phyloP scores from a whole-genome alignment of 805 yeast species.

The Scheffersomyces stipitis region DNA sequence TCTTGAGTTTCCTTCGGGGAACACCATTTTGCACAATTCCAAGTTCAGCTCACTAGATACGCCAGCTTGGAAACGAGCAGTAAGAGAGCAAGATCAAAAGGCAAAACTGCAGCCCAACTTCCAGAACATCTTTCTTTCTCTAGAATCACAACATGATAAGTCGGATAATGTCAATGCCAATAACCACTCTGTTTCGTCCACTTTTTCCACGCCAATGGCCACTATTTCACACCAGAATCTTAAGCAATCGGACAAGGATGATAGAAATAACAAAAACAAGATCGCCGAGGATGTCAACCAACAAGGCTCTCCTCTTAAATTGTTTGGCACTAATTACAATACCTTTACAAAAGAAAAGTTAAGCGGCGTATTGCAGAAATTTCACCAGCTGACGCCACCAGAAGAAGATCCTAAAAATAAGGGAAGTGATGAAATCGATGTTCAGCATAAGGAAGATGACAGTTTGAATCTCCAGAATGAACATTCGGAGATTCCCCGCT shows the following conservation, averaged over 20 bases:
- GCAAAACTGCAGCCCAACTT: conserved; percentile 25
- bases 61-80: conserved; percentile 37
- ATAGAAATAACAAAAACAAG: conserved; percentile 23
- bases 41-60: conserved; percentile 17
- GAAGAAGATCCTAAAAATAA: neutral
- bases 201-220: conserved; percentile 39
- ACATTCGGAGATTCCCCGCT: neutral
- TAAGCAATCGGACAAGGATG: conserved; percentile 18
- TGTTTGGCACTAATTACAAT: conserved; percentile 39
- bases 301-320: conserved; percentile 37
- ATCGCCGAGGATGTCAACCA: conserved; percentile 21
- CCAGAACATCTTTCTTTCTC: conserved; percentile 29
- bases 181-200: conserved; percentile 29
- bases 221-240: conserved; percentile 13
- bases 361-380: conserved; percentile 23
- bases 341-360: conserved; percentile 40
- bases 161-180: conserved; percentile 6
- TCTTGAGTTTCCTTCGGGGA: conserved; percentile 19
- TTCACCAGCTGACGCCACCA: conserved; percentile 4
- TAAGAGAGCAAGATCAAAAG: conserved; percentile 26
- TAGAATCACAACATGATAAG: conserved; percentile 14
- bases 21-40: conserved; percentile 35
- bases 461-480: neutral
- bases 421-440: conserved; percentile 1
- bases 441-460: neutral